These are phyloP conservation scores for Penium margaritaceum DNA, from an alignment of 139 green algal genomes.

Conservation along the genomic window DNA sequence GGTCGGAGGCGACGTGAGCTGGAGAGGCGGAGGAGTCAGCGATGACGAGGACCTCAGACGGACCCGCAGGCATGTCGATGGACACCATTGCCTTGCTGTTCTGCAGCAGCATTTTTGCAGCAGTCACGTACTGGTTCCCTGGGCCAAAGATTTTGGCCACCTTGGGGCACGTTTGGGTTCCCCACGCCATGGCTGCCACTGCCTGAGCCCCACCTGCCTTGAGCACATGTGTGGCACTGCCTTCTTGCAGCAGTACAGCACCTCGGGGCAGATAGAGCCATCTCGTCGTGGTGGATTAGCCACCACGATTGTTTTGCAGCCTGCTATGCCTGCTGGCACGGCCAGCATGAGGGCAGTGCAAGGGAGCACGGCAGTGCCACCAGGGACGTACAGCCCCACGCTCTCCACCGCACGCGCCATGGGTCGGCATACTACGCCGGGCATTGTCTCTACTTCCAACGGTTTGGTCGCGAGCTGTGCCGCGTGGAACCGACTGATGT, in stretches of 20 bases:
- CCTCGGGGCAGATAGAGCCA: conserved; percentile 67
- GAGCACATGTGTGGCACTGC: too few relatives aligned
- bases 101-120: conserved; percentile 51
- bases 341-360: conserved; percentile 90
- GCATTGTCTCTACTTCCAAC: conserved; percentile 54
- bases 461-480: conserved; percentile 60
- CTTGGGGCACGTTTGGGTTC: conserved; percentile 83
- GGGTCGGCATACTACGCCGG: conserved; percentile 76
- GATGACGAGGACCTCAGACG: conserved; percentile 82
- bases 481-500: conserved; percentile 87
- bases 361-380: conserved; percentile 90
- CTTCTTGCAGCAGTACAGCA: too few relatives aligned
- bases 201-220: conserved; percentile 53
- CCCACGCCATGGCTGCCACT: conserved; percentile 90
- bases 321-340: conserved; percentile 72
- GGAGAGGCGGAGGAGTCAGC: conserved; percentile 72
- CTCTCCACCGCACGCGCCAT: conserved; percentile 55
- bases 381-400: conserved; percentile 93
- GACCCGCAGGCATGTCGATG: conserved; percentile 94
- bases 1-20: conserved; percentile 80
- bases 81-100: conserved; percentile 84
- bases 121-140: conserved; percentile 63
- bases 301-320: conserved; percentile 86
- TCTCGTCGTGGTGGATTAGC: conserved; percentile 83
- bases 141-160: conserved; percentile 58